Base-by-base conservation (phyloP, 1,139 yeast species). In the Kodamaea plutei region DNA sequence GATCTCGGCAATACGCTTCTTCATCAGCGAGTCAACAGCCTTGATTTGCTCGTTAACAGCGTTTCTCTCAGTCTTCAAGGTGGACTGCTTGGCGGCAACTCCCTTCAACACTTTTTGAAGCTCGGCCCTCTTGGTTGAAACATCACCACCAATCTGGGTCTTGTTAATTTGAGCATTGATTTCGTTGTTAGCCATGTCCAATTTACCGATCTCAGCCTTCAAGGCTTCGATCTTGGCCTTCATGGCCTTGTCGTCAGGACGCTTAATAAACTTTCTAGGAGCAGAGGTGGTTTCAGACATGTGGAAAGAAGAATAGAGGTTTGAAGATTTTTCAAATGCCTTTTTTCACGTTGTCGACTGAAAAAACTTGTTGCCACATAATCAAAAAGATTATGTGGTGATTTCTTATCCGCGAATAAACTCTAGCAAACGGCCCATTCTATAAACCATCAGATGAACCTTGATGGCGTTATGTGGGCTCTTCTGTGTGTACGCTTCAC, bases 1-100 rank as follows among this genome's bases (percentile, higher is more conserved):
- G 50, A 89, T 76, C 46, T 89, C 96, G 45, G 68, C 63, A 50
- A 81, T 75, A 64, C 80, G 85, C 61, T 81, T 79, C 71, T 85
- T 85, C 63, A 87, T 65, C 40, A 70, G 69, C 40, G 73, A 67
- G 50, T 91, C 97, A 44, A 81, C 61, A 29, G 68, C 62, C 58
- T 79, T 82, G 56, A 89, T 75, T 60, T 82, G 87, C 43, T 81
- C 88, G 52, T 76, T 74, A 49, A 85, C 62, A 33, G 67, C 61
- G 48, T 71, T 75, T 64, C 95, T 77, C 54, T 84, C 79, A 42
- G 64, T 60, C 66, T 87, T 87, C 58, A 79, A 66, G 41, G 72
- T 75, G 39, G 79, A 76, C 67, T 87, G 96, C 60, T 75, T 73
- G 54, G 78, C 66, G 36, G 60, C 53, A 50, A 85, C 70, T 31